Conservation (phyloP, 805 yeast genomes). For the Yarrowia sp. region DNA sequence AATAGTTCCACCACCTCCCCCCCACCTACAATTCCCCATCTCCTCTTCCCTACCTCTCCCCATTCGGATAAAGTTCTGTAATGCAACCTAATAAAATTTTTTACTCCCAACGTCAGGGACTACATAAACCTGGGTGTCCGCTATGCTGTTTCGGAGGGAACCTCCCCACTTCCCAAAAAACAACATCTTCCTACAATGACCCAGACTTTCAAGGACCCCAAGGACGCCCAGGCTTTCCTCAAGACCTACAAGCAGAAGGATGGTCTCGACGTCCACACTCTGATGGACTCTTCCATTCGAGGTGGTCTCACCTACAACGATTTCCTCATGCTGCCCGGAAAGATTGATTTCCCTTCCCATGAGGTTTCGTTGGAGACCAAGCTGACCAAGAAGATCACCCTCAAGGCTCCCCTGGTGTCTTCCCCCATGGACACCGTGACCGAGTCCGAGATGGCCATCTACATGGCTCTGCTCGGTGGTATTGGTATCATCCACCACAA, state of each 20-base stretch:
- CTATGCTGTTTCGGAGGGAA: conserved; percentile 38
- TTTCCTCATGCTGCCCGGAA: conserved; percentile 93
- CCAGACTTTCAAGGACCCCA: conserved; percentile 40
- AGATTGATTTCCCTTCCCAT: conserved; percentile 84
- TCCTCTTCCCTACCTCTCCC: no score
- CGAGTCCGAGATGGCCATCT: conserved; percentile 95
- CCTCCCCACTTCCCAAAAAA: conserved; percentile 28
- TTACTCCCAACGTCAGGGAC: conserved; percentile 21
- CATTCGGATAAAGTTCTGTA: conserved; percentile 1
- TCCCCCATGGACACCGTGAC: conserved; percentile 99
- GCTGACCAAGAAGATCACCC: conserved; percentile 87
- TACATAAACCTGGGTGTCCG: neutral
- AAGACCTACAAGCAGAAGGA: conserved; percentile 72
- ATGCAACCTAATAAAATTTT: conserved; percentile 22
- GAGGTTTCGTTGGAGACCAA: conserved; percentile 80
- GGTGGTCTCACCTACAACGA: conserved; percentile 99
- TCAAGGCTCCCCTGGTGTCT: conserved; percentile 94
- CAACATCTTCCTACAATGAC: conserved; percentile 18
- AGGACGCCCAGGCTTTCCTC: conserved; percentile 68
- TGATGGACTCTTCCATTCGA: conserved; percentile 87
- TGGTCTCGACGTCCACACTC: conserved; percentile 80
- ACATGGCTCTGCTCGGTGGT: conserved; percentile 98
- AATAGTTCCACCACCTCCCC: no score
- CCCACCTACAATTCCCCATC: neutral
- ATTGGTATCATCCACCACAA: conserved; percentile 98